Base-by-base conservation (phyloP, 148 eudicot species). In the Bassia scoparia region DNA sequence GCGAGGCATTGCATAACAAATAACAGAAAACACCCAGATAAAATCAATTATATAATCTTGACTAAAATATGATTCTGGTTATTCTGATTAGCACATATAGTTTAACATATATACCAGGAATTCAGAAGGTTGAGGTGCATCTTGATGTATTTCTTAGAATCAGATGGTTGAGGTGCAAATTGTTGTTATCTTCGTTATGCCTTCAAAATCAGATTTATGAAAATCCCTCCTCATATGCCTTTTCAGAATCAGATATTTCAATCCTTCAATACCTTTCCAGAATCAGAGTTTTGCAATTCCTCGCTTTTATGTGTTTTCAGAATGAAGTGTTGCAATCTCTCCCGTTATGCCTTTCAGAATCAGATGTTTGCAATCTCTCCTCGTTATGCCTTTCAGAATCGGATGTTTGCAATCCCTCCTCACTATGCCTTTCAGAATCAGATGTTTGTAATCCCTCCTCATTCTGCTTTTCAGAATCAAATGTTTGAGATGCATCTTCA, bases 101-200 rank as follows among this genome's bases (percentile, higher is more conserved):
- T n/a, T n/a, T 14, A 4, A 66, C 16, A 0, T 43, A 68, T 46
- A 37, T 77, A 77, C 79, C 79, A 29, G 21, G 63, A 38, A 65
- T 26, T 53, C 53, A 53, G 70, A n/a, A 34, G 69, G 50, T 63
- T 24, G 50, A 74, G 70, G 53, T 53, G 61, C 52, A 49, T 64
- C 71, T 17, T 17, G 18, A 66, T 66, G 33, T 35, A 26, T 8
- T 24, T 7, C 5, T 65, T 9, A 7, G n/a, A 60, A 41, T 49
- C 53, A 49, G 55, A 9, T 23, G 14, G 46, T 53, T 53, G 72
- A 69, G 21, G n/a, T 60, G 13, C 41, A 59, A 16, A 31, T 41
- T 26, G 2, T 17, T 24, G 6, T n/a, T n/a, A n/a, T n/a, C n/a
- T n/a, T n/a, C n/a, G n/a, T n/a, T n/a, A n/a, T 24, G 26, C 20